phyloP scores from a whole-genome alignment of 345 rosid genomes.

The Erucastrum elatum region DNA sequence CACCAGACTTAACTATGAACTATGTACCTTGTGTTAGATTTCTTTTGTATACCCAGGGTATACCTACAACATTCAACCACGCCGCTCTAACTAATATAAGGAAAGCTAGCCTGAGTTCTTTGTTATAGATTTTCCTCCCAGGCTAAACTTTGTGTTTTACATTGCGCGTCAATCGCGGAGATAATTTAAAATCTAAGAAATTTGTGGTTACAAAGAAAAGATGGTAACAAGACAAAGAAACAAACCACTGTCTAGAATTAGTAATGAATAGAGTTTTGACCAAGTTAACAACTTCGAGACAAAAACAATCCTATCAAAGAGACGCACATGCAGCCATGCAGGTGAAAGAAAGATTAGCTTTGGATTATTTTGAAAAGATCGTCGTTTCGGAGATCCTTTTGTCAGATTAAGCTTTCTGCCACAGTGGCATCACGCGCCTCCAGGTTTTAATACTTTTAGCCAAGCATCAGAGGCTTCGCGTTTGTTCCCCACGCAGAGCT shows the following conservation, averaged over 20 bases:
- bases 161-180: too few relatives aligned
- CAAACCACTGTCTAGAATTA: background rate
- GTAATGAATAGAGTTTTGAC: conserved; percentile 10
- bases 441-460: background rate
- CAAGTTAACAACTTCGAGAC: background rate
- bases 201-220: background rate
- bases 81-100: too few relatives aligned
- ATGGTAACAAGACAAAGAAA: background rate
- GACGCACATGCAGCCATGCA: conserved; percentile 22
- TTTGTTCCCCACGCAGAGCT: background rate
- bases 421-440: background rate
- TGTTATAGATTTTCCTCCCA: too few relatives aligned
- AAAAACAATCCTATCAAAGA: background rate
- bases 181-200: background rate
- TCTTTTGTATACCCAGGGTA: too few relatives aligned
- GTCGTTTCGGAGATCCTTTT: background rate
- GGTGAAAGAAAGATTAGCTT: background rate
- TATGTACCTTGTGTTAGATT: background rate
- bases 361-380: background rate
- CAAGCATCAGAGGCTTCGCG: background rate
- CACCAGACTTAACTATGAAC: background rate
- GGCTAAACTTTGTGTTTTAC: too few relatives aligned
- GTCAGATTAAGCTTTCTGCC: background rate
- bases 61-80: too few relatives aligned
- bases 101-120: too few relatives aligned